Evolutionary conservation across 139 green algal species (phyloP).

Genomic region (Auxenochlorella pyrenoidosa): DNA sequence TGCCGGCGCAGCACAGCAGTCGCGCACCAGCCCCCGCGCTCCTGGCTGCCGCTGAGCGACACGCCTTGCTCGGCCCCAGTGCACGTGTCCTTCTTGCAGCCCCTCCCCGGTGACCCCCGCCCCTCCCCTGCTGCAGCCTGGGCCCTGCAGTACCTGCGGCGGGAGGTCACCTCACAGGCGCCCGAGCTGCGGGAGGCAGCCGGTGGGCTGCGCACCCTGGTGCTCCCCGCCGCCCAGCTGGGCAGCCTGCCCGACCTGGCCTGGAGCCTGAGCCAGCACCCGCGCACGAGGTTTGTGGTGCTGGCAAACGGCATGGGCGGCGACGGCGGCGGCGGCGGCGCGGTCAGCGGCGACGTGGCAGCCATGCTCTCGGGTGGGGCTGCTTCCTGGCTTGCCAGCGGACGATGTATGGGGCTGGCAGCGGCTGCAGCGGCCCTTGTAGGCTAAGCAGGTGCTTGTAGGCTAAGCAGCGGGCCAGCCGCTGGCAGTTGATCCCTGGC

Average conservation of each 20-base stretch:
- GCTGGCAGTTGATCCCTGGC: no score
- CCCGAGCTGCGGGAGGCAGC: background rate
- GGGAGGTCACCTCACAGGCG: background rate
- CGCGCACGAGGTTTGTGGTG: constrained; percentile 19
- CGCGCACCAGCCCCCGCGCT: no score
- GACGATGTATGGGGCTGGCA: background rate
- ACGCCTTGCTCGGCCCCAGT: no score
- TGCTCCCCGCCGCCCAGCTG: constrained; percentile 31
- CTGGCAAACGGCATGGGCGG: background rate
- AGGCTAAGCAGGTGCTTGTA: no score
- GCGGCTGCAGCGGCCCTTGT: no score
- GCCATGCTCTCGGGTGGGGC: constrained; percentile 32
- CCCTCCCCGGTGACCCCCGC: background rate
- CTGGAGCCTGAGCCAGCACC: constrained; percentile 41
- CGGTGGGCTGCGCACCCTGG: constrained; percentile 1
- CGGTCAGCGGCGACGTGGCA: background rate
- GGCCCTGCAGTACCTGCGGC: background rate
- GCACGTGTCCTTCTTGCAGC: background rate
- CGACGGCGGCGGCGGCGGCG: background rate
- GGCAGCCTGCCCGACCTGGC: constrained; percentile 27
- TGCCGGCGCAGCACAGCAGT: no score
- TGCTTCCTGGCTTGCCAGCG: background rate
- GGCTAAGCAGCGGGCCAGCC: no score
- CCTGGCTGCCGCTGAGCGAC: background rate
- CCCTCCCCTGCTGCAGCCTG: background rate